These are phyloP conservation scores for Cicer yamashitae DNA, from an alignment of 306 rosid genomes.

Conservation along the genomic window DNA sequence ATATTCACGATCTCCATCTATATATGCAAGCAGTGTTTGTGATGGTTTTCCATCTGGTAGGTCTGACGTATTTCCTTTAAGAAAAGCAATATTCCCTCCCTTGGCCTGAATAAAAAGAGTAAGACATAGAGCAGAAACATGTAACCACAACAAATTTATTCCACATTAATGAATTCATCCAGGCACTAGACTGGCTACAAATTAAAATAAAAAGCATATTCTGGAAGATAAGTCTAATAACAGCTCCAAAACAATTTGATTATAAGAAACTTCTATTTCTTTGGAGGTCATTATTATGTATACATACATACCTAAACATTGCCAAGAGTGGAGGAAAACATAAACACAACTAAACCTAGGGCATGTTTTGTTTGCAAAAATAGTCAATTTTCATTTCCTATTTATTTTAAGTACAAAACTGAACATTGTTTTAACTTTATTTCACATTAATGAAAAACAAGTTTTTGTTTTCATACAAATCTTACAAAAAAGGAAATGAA, in stretches of 20 bases:
- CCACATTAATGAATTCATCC: not conserved
- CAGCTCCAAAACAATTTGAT: conserved; percentile 17
- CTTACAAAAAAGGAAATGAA: no score
- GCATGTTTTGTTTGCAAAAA: no score
- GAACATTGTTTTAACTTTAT: not conserved
- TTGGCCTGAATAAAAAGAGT: conserved; percentile 58
- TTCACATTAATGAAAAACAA: not conserved
- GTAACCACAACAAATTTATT: conserved; percentile 13
- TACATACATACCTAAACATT: not conserved
- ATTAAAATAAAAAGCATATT: not conserved
- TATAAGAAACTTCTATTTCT: not conserved
- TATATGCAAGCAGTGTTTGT: conserved; percentile 61
- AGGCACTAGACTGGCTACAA: conserved; percentile 5
- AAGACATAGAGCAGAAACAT: conserved; percentile 6
- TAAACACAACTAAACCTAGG: not conserved
- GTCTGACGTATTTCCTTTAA: conserved; percentile 53
- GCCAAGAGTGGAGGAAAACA: not conserved
- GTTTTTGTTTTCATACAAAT: no score
- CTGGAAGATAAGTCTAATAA: not conserved
- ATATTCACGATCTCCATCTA: conserved; percentile 81
- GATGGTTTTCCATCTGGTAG: conserved; percentile 49
- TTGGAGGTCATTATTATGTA: not conserved
- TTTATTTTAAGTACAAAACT: not conserved
- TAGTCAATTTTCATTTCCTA: no score
- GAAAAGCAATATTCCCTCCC: conserved; percentile 85